These are phyloP conservation scores for Ceratocystis papillata DNA, from an alignment of 2,329 filamentous ascomycete genomes.

Conservation along the genomic window DNA sequence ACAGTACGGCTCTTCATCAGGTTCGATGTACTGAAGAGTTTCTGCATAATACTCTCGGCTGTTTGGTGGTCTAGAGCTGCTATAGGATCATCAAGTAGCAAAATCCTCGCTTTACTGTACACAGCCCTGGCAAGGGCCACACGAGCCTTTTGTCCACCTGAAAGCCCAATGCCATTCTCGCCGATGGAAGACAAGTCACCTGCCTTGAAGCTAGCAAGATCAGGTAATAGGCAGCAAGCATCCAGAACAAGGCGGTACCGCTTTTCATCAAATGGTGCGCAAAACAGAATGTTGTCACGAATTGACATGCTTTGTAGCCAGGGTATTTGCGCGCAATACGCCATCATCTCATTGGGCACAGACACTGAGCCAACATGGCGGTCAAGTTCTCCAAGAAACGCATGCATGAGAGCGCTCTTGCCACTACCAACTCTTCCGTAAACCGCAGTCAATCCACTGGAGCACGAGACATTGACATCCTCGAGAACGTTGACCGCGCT, in stretches of 20 bases:
- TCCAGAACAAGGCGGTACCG: constrained; percentile 51
- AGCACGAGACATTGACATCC: constrained; percentile 38
- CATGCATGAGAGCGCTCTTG: constrained; percentile 50
- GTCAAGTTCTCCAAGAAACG: constrained; percentile 55
- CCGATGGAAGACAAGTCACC: constrained; percentile 51
- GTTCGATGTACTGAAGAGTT: constrained; percentile 43
- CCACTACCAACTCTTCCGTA: constrained; percentile 51
- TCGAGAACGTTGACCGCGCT: constrained; percentile 41
- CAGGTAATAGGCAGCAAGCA: constrained; percentile 47
- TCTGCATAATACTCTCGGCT: constrained; percentile 50
- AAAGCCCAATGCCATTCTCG: constrained; percentile 52
- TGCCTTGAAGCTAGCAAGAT: constrained; percentile 45
- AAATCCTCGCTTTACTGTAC: constrained; percentile 46
- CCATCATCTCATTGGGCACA: constrained; percentile 41
- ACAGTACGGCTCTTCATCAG: constrained; percentile 55
- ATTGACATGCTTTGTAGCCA: constrained; percentile 58
- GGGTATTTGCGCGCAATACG: constrained; percentile 50
- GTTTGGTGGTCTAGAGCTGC: constrained; percentile 54
- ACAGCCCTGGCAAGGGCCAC: constrained; percentile 53
- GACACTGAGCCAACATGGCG: constrained; percentile 43
- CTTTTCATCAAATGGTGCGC: constrained; percentile 42
- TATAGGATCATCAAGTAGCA: constrained; percentile 53
- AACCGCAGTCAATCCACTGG: constrained; percentile 43
- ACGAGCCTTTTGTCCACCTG: constrained; percentile 52
- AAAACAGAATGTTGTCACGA: constrained; percentile 54